Conservation (phyloP, 352 stramenopile genomes). For the Phytophthora pinifolia region DNA sequence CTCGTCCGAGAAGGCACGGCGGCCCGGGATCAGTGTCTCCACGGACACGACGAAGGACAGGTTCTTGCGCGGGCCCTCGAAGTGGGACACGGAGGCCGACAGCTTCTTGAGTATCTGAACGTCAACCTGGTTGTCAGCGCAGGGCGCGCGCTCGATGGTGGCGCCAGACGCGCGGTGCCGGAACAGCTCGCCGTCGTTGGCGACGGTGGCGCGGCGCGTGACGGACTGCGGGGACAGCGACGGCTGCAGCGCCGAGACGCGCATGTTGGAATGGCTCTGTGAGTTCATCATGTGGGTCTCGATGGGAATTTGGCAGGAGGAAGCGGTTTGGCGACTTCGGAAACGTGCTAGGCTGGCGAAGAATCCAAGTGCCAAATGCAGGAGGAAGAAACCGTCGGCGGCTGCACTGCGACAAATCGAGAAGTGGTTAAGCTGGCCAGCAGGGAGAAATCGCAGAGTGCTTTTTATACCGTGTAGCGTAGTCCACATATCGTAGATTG, state of each 20-base stretch:
- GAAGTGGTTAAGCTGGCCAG: constrained; percentile 15
- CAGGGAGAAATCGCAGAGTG: constrained; percentile 3
- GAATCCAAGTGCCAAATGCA: constrained; percentile 11
- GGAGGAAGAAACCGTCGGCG: constrained; percentile 13
- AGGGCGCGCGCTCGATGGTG: constrained; percentile 44
- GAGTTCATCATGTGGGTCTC: constrained; percentile 19
- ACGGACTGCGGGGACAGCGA: constrained; percentile 47
- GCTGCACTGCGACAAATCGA: constrained; percentile 19
- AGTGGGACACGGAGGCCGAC: constrained; percentile 71
- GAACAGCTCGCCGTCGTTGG: constrained; percentile 37
- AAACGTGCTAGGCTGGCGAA: neutral
- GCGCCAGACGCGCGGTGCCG: constrained; percentile 20
- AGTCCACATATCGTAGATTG: neutral
- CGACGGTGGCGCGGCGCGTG: constrained; percentile 38
- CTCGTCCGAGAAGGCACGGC: constrained; percentile 55
- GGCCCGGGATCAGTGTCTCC: constrained; percentile 64
- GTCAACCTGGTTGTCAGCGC: constrained; percentile 46
- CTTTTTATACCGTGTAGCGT: no score
- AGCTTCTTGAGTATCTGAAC: constrained; percentile 83
- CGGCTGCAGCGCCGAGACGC: constrained; percentile 38
- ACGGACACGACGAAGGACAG: constrained; percentile 81
- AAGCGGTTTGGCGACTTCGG: constrained; percentile 11
- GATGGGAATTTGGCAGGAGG: neutral
- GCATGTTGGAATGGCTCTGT: constrained; percentile 34
- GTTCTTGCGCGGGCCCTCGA: constrained; percentile 67